phyloP scores from a whole-genome alignment of 768 basidiomycete genomes.

The Mycena vitilis region DNA sequence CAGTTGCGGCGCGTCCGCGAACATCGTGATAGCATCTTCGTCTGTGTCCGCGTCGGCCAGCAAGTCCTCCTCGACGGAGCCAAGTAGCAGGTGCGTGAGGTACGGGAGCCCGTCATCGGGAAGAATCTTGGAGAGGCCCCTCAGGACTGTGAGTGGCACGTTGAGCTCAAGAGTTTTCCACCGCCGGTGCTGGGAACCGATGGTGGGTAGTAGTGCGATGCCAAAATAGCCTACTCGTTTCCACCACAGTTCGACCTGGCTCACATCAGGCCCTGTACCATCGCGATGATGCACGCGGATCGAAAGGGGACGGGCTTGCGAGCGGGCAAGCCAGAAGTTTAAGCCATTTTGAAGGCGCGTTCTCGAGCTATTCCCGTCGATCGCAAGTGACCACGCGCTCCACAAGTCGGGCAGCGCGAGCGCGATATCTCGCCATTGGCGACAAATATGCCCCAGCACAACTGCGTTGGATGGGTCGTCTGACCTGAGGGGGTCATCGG shows the following conservation, averaged over 20 bases:
- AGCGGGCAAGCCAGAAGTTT: slow-evolving; percentile 15
- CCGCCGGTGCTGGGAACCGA: slow-evolving; percentile 1
- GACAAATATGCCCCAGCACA: slow-evolving; percentile 14
- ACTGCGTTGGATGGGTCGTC: background rate
- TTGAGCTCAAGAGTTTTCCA: slow-evolving; percentile 15
- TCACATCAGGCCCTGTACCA: background rate
- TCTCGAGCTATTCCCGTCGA: background rate
- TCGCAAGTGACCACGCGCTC: slow-evolving; percentile 12
- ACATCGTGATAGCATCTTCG: background rate
- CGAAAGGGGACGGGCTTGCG: slow-evolving; percentile 16
- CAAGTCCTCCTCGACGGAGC: slow-evolving; percentile 9
- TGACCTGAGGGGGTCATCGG: slow-evolving; percentile 11
- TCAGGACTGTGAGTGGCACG: background rate
- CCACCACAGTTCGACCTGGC: slow-evolving; percentile 14
- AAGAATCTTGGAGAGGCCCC: background rate
- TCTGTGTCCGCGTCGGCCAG: background rate
- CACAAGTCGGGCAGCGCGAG: slow-evolving; percentile 21
- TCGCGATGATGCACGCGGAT: slow-evolving; percentile 12
- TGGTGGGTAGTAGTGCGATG: background rate
- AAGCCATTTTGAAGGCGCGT: background rate
- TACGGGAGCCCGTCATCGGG: slow-evolving; percentile 3
- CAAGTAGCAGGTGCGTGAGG: slow-evolving; percentile 16
- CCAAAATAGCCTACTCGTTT: background rate
- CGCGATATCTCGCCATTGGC: slow-evolving; percentile 23
- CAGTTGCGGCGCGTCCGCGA: slow-evolving; percentile 8